phyloP scores from a whole-genome alignment of 1,139 yeast genomes.

The Pichia sp. region DNA sequence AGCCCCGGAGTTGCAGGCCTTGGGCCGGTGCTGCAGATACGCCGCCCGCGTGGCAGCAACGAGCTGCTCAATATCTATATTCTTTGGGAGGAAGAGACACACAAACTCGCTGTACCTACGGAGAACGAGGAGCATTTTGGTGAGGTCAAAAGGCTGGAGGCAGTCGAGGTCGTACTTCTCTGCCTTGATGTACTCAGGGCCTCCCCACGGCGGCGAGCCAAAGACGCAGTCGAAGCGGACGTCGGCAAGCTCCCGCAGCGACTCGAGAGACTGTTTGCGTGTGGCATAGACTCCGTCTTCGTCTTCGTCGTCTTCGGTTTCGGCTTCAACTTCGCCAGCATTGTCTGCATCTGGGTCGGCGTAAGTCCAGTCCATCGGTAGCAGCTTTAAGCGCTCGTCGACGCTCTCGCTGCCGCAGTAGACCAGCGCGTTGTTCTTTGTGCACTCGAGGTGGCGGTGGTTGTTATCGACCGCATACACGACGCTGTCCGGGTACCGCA shows the following conservation, averaged over 20 bases:
- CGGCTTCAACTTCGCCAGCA: slow-evolving; percentile 7
- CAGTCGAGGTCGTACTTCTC: slow-evolving; percentile 53
- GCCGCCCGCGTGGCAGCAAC: neutral
- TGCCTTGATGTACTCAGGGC: slow-evolving; percentile 55
- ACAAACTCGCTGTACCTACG: slow-evolving; percentile 45
- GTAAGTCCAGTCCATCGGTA: slow-evolving; percentile 53
- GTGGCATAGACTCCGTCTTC: neutral
- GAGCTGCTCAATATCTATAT: slow-evolving; percentile 56
- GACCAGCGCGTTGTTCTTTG: slow-evolving; percentile 61
- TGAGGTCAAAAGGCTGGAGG: slow-evolving; percentile 48
- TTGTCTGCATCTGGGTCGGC: slow-evolving; percentile 20
- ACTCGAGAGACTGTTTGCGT: slow-evolving; percentile 18
- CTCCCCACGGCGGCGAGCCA: slow-evolving; percentile 98
- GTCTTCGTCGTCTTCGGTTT: slow-evolving; percentile 1
- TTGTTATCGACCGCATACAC: slow-evolving; percentile 70
- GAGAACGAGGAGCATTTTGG: slow-evolving; percentile 42
- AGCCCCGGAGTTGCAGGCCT: neutral
- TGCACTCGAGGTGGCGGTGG: slow-evolving; percentile 57
- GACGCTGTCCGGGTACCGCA: slow-evolving; percentile 44
- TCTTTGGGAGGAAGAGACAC: slow-evolving; percentile 70
- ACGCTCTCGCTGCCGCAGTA: slow-evolving; percentile 36
- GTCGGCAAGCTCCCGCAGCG: slow-evolving; percentile 15
- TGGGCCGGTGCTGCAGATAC: neutral
- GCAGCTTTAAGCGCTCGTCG: slow-evolving; percentile 46
- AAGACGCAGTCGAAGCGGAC: slow-evolving; percentile 59